Base-by-base conservation (phyloP, 2,329 filamentous ascomycete species). In the Talaromyces sp. region DNA sequence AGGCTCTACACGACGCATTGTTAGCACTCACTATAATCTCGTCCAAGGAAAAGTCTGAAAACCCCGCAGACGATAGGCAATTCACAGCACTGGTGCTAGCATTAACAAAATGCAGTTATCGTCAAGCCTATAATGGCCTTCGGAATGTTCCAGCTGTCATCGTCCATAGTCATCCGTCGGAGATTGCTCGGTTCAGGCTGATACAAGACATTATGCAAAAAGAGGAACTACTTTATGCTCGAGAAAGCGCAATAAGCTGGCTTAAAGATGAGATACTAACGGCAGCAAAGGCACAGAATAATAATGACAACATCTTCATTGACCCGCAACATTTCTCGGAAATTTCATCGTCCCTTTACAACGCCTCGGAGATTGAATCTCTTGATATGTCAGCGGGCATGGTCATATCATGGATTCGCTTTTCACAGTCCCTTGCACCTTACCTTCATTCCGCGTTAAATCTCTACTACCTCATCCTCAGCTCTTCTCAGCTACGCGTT, bases 171-270 rank as follows among this genome's bases (percentile, higher is more conserved):
- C 79, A 84, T 56, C 79, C 81, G 3, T 79, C 80, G 9, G 75
- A 80, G 28, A 65, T 75, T 6, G 76, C 77, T 0, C 77, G 81
- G 2, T 74, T 83, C 33, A 79, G 78, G 3, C 77, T 84, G 62
- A 82, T 84, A 55, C 75, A 77, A 4, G 78, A 80, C 45, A 80
- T 82, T 2, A 71, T 85, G 3, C 79, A 83, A 61, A 75, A 83
- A 52, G 80, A 80, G 17, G 75, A 76, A 0, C 78, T 81, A 59
- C 76, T 79, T 46, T 80, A 81, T 15, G 76, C 82, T 37, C 82
- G 82, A 63, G 80, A 81, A 36, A 79, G 78, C 41, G 83, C 82
- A 2, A 78, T 86, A 5, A 78, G 79, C 35, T 86, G 83, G 83
- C 71, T 85, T 35, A 85, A 84, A 65, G 76, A 82, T 40, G 83